Conservation (phyloP, 495 filamentous ascomycete species). For the Letharia lupina region DNA sequence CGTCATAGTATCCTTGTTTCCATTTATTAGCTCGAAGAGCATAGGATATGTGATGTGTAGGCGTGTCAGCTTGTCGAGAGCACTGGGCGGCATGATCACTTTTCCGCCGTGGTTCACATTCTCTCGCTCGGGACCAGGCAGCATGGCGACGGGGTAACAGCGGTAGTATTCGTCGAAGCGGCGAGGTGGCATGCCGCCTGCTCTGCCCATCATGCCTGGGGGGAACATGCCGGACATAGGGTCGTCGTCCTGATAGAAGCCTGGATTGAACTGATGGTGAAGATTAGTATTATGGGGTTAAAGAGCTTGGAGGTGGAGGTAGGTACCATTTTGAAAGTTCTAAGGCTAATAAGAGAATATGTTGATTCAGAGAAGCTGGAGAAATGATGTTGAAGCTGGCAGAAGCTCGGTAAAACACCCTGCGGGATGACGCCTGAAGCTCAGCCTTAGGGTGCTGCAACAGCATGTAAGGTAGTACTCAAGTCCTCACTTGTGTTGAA, state of each 20-base stretch:
- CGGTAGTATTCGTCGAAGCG: slow-evolving; percentile 98
- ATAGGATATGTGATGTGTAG: slow-evolving; percentile 98
- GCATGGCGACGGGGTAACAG: slow-evolving; percentile 89
- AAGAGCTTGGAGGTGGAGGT: neutral
- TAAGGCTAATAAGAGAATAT: neutral
- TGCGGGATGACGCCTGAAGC: slow-evolving; percentile 8
- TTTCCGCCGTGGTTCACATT: slow-evolving; percentile 94
- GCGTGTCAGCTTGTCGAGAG: slow-evolving; percentile 87
- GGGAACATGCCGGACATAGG: slow-evolving; percentile 43
- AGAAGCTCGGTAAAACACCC: neutral
- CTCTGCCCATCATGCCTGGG: slow-evolving; percentile 35
- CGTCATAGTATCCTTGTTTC: slow-evolving; percentile 63
- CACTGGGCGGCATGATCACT: slow-evolving; percentile 89
- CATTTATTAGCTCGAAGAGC: slow-evolving; percentile 90
- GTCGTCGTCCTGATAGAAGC: slow-evolving; percentile 50
- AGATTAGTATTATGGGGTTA: neutral
- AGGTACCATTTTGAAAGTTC: neutral
- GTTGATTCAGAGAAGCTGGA: neutral
- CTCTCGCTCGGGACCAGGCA: slow-evolving; percentile 83
- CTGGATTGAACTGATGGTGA: slow-evolving; percentile 41
- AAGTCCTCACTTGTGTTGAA: neutral
- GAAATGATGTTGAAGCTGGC: neutral
- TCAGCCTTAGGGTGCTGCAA: neutral
- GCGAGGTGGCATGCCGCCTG: slow-evolving; percentile 32
- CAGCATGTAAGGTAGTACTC: neutral